Conservation (phyloP, 2,329 filamentous ascomycete species). For the Cladobotryum protrusum region DNA sequence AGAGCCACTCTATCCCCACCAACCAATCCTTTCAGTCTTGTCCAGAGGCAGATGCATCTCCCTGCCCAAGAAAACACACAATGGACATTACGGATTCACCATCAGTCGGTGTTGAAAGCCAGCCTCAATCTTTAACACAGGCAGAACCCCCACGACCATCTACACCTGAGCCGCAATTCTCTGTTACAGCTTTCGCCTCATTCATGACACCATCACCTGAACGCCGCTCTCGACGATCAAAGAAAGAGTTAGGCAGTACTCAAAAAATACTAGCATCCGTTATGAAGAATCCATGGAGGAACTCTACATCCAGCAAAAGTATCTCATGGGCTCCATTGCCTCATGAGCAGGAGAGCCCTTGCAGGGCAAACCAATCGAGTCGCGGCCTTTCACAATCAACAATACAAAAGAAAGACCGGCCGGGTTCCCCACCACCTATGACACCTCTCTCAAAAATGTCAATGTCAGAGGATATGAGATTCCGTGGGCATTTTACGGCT, state of each 20-base stretch:
- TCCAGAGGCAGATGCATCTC: too few species aligned
- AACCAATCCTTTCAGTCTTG: background rate
- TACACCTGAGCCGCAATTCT: conserved; percentile 42
- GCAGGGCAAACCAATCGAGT: background rate
- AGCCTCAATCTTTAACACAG: background rate
- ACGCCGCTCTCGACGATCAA: conserved; percentile 17
- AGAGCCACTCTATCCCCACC: background rate
- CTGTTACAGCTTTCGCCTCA: conserved; percentile 45
- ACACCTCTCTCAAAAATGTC: conserved; percentile 28
- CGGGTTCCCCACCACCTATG: conserved; percentile 40
- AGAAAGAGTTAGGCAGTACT: conserved; percentile 19
- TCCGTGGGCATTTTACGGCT: conserved; percentile 42
- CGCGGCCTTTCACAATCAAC: conserved; percentile 5
- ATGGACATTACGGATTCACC: background rate
- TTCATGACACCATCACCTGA: conserved; percentile 47
- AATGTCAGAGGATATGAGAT: conserved; percentile 31
- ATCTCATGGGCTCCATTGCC: conserved; percentile 34
- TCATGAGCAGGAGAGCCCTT: conserved; percentile 16
- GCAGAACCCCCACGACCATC: conserved; percentile 18
- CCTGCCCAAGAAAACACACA: background rate
- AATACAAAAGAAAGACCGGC: conserved; percentile 17
- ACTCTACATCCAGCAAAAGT: conserved; percentile 20
- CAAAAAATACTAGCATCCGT: conserved; percentile 31
- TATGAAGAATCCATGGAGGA: conserved; percentile 28
- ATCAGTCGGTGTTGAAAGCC: background rate